These are phyloP conservation scores for Malbranchea zuffiana DNA, from an alignment of 2,329 filamentous ascomycete species.

Conservation along the genomic window DNA sequence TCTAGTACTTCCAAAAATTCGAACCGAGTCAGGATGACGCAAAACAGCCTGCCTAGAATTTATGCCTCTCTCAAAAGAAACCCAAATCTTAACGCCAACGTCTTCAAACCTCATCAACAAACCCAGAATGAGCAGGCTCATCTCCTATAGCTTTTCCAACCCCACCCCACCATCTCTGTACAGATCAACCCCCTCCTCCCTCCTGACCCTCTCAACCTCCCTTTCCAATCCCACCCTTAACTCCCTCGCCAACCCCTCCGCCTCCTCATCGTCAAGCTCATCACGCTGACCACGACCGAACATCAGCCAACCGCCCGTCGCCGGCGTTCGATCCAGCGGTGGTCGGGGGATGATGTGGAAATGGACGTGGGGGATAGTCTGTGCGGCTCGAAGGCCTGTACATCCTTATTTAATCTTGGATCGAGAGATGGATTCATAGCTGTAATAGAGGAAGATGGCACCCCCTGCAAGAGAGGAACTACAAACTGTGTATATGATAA, in stretches of 20 bases:
- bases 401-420: slow-evolving; percentile 1
- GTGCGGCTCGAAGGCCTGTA: slow-evolving; percentile 65
- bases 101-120: slow-evolving; percentile 2
- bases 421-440: too few species aligned
- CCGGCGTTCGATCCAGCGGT: slow-evolving; percentile 21
- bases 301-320: slow-evolving; percentile 31
- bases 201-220: slow-evolving; percentile 27
- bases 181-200: slow-evolving; percentile 30
- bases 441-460: too few species aligned
- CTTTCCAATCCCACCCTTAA: slow-evolving; percentile 30
- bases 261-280: slow-evolving; percentile 39
- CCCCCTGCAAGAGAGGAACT: too few species aligned
- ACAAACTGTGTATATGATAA: slow-evolving; percentile 2
- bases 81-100: slow-evolving; percentile 6
- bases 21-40: not conserved
- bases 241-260: slow-evolving; percentile 25
- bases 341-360: slow-evolving; percentile 89
- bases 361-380: slow-evolving; percentile 87
- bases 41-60: not conserved
- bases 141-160: too few species aligned
- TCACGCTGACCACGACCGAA: slow-evolving; percentile 39
- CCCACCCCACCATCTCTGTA: slow-evolving; percentile 17
- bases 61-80: not conserved
- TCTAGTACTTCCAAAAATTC: slow-evolving; percentile 8
- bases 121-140: too few species aligned